A percentile compares a stretch with the other conserved stretches of the same genome.
Conservation (phyloP, 2,329 filamentous ascomycete species). For the Pseudogymnoascus sp. region DNA sequence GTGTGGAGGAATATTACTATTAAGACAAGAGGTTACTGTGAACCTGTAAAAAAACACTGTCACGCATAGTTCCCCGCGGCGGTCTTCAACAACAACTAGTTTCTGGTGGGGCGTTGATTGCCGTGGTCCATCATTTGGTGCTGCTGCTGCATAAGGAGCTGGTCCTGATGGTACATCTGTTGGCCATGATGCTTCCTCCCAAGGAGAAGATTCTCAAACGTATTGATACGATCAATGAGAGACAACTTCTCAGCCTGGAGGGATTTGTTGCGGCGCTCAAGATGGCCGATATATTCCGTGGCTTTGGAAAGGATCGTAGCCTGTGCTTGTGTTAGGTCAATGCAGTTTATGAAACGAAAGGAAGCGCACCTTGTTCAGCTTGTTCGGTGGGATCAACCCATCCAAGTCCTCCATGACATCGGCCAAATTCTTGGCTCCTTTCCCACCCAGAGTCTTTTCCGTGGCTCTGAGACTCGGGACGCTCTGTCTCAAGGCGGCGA, state of each 20-base stretch:
- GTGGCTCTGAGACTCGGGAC: constrained; percentile 61
- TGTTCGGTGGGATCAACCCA: constrained; percentile 56
- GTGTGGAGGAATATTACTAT: background rate
- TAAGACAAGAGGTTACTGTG: background rate
- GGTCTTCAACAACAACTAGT: background rate
- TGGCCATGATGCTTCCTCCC: background rate
- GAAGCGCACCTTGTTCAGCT: constrained; percentile 54
- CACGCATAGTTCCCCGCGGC: background rate
- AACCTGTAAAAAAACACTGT: background rate
- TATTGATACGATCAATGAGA: background rate
- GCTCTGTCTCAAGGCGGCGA: constrained; percentile 65
- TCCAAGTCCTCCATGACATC: constrained; percentile 50
- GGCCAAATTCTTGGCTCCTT: constrained; percentile 37
- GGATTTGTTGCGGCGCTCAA: constrained; percentile 13
- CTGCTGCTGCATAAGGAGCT: background rate
- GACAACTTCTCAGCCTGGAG: background rate
- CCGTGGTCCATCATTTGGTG: background rate
- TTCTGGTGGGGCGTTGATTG: background rate
- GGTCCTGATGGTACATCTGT: background rate
- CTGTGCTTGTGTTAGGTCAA: constrained; percentile 4
- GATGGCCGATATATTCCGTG: constrained; percentile 20
- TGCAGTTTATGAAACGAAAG: background rate
- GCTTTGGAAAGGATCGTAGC: constrained; percentile 20
- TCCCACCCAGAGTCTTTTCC: constrained; percentile 12
- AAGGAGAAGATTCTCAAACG: background rate